These are phyloP conservation scores for Chenopodium suecicum DNA, from an alignment of 148 eudicot genomes.

Conservation along the genomic window DNA sequence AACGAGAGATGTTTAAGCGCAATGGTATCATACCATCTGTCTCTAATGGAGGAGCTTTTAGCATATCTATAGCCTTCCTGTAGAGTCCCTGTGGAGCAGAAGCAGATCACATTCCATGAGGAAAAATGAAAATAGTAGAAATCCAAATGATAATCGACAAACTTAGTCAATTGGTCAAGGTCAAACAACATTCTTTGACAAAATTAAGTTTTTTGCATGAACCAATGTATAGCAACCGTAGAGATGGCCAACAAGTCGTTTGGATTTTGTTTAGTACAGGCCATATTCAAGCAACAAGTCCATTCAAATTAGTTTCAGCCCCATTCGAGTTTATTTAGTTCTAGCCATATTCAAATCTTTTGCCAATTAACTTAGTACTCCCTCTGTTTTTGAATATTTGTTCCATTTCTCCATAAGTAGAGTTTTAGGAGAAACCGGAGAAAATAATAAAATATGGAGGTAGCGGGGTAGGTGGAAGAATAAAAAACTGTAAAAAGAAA, in stretches of 20 bases:
- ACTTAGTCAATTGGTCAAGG: background rate
- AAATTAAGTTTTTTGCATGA: background rate
- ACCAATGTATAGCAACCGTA: background rate
- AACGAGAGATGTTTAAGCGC: background rate
- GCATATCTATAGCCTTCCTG: constrained; percentile 76
- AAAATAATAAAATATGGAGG: too few species aligned
- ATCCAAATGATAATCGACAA: background rate
- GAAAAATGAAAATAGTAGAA: background rate
- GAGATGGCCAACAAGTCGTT: background rate
- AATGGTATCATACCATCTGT: constrained; percentile 41
- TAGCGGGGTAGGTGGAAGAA: too few species aligned
- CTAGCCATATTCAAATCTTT: background rate
- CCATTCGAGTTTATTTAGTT: background rate
- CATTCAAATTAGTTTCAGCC: background rate
- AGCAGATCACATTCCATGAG: background rate
- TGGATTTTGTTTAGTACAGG: background rate
- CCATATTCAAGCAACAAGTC: background rate
- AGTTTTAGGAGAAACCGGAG: too few species aligned
- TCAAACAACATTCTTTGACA: background rate
- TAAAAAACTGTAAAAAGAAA: too few species aligned
- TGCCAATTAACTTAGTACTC: too few species aligned
- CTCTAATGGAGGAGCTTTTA: constrained; percentile 81
- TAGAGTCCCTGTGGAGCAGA: constrained; percentile 63
- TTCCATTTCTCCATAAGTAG: too few species aligned
- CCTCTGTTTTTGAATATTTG: too few species aligned